These are phyloP conservation scores for Neohortaea acidophila DNA, from an alignment of 495 filamentous ascomycete species.

Conservation along the genomic window DNA sequence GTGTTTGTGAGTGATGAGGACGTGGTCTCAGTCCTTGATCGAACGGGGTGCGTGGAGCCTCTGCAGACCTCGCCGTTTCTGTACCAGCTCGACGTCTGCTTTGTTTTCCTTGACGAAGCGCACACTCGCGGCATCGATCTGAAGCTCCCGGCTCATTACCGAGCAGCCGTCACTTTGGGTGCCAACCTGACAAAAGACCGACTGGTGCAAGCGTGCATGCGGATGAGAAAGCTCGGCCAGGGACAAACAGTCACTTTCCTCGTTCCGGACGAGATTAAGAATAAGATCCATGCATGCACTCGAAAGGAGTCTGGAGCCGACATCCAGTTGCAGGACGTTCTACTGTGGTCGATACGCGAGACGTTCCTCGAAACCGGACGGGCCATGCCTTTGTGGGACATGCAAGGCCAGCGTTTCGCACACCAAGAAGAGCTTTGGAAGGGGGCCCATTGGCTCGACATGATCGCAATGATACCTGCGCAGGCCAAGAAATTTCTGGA, in stretches of 20 bases:
- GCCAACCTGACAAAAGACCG: constrained; percentile 54
- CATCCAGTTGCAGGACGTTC: constrained; percentile 35
- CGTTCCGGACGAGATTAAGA: constrained; percentile 33
- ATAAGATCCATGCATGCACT: constrained; percentile 22
- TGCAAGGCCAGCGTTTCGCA: constrained; percentile 39
- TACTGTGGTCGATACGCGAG: constrained; percentile 44
- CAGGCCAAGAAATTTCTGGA: constrained; percentile 35
- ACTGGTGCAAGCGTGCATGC: constrained; percentile 51
- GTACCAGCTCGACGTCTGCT: constrained; percentile 42
- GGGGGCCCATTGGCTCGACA: background rate
- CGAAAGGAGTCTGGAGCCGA: constrained; percentile 1
- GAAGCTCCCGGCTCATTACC: constrained; percentile 41
- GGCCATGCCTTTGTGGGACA: constrained; percentile 43
- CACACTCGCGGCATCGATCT: constrained; percentile 67
- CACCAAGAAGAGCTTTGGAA: constrained; percentile 12
- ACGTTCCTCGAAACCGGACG: constrained; percentile 36
- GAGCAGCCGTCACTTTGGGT: constrained; percentile 56
- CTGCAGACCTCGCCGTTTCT: constrained; percentile 47
- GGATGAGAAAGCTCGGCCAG: constrained; percentile 24
- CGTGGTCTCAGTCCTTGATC: constrained; percentile 32
- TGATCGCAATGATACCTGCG: constrained; percentile 15
- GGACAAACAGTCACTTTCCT: constrained; percentile 28
- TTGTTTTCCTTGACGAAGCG: constrained; percentile 60
- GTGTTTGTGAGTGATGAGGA: constrained; percentile 37
- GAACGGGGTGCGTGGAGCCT: constrained; percentile 31